Percentiles rank a stretch among this genome's conserved stretches.
Evolutionary conservation across 805 yeast genomes (phyloP).

Genomic region (Candida insectorum): DNA sequence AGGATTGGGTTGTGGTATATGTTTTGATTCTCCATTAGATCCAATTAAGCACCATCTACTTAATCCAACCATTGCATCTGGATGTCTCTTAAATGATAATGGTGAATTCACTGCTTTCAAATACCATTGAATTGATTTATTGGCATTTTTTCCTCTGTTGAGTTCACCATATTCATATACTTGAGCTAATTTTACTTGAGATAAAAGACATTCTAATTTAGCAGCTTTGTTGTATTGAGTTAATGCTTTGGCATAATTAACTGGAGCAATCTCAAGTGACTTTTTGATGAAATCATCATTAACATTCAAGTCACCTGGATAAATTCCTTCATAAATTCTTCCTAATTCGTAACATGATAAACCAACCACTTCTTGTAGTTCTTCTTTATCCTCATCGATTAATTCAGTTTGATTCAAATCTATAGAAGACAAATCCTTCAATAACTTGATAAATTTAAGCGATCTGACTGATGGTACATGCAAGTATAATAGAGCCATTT

Average conservation of each 20-base stretch:
- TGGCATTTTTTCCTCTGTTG: conserved; percentile 35
- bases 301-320: conserved; percentile 38
- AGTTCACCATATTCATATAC: conserved; percentile 43
- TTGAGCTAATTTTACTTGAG: conserved; percentile 40
- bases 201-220: conserved; percentile 34
- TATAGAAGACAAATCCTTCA: conserved; percentile 34
- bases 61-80: conserved; percentile 45
- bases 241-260: conserved; percentile 40
- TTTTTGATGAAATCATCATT: conserved; percentile 34
- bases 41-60: conserved; percentile 40
- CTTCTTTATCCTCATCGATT: conserved; percentile 37
- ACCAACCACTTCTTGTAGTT: conserved; percentile 39
- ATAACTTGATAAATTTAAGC: conserved; percentile 30
- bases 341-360: conserved; percentile 41
- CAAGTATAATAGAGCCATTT: conserved; percentile 35
- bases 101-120: conserved; percentile 40
- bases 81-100: conserved; percentile 35
- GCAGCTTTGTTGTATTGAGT: conserved; percentile 41
- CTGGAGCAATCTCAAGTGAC: conserved; percentile 36
- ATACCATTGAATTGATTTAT: conserved; percentile 44
- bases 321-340: conserved; percentile 41
- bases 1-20: conserved; percentile 34
- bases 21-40: conserved; percentile 28
- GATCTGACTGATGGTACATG: conserved; percentile 33
- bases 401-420: conserved; percentile 32